Evolutionary conservation across 768 basidiomycete genomes (phyloP).

Genomic region (Hebeloma cylindrosporum): DNA sequence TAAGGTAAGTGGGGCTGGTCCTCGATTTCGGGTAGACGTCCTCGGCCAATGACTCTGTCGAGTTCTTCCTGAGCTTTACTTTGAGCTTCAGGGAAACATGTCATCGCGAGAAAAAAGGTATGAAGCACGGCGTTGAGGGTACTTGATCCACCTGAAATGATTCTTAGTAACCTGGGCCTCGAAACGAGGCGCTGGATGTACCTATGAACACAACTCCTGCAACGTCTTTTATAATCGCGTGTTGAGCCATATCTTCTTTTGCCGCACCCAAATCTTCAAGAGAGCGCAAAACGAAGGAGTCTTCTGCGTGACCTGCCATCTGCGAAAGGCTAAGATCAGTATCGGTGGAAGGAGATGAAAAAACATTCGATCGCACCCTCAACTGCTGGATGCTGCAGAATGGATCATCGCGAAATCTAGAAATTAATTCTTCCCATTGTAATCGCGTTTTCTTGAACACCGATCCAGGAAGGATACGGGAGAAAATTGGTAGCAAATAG

Average conservation of each 20-base stretch:
- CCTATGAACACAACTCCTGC: constrained; percentile 34
- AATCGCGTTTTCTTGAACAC: constrained; percentile 46
- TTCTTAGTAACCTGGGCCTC: constrained; percentile 5
- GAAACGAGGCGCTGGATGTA: constrained; percentile 3
- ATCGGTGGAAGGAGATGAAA: background rate
- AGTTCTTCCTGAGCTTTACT: constrained; percentile 40
- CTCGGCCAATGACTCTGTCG: constrained; percentile 36
- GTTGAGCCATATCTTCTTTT: constrained; percentile 6
- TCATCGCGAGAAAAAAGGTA: constrained; percentile 43
- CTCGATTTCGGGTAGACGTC: constrained; percentile 38
- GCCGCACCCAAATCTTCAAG: constrained; percentile 9
- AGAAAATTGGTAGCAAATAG: constrained; percentile 33
- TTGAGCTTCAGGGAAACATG: constrained; percentile 38
- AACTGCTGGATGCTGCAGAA: constrained; percentile 21
- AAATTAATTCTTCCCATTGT: constrained; percentile 36
- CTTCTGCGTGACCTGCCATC: constrained; percentile 12
- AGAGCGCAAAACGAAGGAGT: constrained; percentile 18
- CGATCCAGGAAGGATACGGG: constrained; percentile 50
- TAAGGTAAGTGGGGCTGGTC: constrained; percentile 40
- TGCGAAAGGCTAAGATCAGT: background rate
- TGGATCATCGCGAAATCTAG: constrained; percentile 36
- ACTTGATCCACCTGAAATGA: constrained; percentile 22
- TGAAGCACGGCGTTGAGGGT: constrained; percentile 25
- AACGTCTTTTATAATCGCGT: constrained; percentile 30
- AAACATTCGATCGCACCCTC: constrained; percentile 11